Evolutionary conservation across 208 protist species (phyloP).

Genomic region (Leishmania martiniquensis): DNA sequence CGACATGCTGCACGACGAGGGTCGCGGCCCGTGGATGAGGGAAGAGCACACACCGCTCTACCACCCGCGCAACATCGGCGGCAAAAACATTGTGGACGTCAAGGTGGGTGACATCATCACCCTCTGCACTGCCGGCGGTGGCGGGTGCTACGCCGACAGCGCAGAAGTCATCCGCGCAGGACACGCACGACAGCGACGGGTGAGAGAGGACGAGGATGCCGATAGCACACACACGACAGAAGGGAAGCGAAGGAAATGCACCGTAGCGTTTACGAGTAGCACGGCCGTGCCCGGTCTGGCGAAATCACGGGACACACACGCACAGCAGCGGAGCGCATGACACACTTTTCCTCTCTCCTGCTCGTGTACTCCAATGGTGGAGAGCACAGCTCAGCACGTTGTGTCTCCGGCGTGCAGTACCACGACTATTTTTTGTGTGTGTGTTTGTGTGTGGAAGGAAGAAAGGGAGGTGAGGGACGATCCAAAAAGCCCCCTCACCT

Average conservation of each 20-base stretch:
- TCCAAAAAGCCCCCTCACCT: too few species aligned
- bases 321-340: neutral
- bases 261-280: neutral
- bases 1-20: constrained; percentile 56
- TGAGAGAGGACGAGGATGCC: neutral
- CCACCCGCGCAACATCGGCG: constrained; percentile 61
- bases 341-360: neutral
- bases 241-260: neutral
- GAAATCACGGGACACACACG: neutral
- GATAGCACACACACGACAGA: neutral
- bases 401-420: too few species aligned
- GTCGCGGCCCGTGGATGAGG: constrained; percentile 35
- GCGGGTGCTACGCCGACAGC: constrained; percentile 38
- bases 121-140: constrained; percentile 59
- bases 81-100: constrained; percentile 59
- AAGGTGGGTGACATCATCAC: constrained; percentile 64
- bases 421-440: neutral
- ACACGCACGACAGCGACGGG: neutral
- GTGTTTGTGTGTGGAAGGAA: neutral
- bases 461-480: too few species aligned
- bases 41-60: constrained; percentile 44
- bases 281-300: neutral
- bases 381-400: too few species aligned
- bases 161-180: neutral
- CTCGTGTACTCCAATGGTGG: neutral